Evolutionary conservation across 2,329 filamentous ascomycete genomes (phyloP).

Genomic region (Colletotrichum viniferum): DNA sequence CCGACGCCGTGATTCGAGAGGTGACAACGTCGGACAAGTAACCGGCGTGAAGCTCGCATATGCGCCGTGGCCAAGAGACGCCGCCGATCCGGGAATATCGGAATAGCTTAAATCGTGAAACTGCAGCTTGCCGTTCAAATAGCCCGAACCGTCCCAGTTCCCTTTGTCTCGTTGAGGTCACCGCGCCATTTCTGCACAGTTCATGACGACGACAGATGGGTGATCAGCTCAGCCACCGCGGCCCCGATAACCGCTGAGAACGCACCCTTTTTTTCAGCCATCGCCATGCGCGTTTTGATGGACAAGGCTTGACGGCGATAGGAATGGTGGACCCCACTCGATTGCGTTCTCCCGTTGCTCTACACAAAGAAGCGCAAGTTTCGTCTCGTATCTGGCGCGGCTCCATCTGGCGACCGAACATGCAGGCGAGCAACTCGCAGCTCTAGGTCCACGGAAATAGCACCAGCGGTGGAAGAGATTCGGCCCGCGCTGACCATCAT

Average conservation of each 20-base stretch:
- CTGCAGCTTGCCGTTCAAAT: neutral
- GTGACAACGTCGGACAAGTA: neutral
- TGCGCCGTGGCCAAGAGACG: neutral
- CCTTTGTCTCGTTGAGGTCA: neutral
- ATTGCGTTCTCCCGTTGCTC: neutral
- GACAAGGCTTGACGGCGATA: neutral
- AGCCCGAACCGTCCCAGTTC: neutral
- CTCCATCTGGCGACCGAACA: neutral
- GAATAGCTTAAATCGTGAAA: neutral
- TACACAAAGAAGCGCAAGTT: neutral
- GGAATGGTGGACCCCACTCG: neutral
- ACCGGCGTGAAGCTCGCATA: neutral
- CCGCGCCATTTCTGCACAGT: neutral
- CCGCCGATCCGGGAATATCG: neutral
- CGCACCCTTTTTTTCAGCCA: neutral
- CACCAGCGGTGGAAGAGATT: neutral
- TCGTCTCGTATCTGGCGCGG: neutral
- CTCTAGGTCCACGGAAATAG: neutral
- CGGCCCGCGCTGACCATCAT: neutral
- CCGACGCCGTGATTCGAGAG: neutral
- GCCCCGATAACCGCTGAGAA: neutral
- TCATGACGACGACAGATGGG: neutral
- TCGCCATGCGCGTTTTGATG: neutral
- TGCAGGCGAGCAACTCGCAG: neutral
- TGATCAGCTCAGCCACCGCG: neutral